These are phyloP conservation scores for Rhizopogon rudus DNA, from an alignment of 768 basidiomycete species.

Conservation along the genomic window DNA sequence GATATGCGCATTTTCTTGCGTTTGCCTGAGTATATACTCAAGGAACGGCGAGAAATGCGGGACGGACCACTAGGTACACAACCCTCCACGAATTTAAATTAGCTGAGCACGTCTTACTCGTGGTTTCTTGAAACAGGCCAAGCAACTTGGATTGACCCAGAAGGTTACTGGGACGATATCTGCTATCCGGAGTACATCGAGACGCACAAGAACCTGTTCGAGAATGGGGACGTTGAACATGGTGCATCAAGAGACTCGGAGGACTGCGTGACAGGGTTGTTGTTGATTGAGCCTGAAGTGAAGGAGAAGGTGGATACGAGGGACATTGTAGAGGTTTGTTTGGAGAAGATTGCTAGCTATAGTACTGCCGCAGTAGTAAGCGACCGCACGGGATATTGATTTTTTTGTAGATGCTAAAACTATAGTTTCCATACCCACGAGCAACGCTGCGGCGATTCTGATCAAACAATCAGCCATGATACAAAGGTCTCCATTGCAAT, in stretches of 20 bases:
- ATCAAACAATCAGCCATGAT: neutral
- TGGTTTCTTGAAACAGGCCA: constrained; percentile 60
- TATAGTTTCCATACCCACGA: neutral
- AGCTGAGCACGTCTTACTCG: constrained; percentile 9
- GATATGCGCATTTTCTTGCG: constrained; percentile 85
- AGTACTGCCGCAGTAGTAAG: neutral
- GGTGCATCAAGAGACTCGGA: constrained; percentile 40
- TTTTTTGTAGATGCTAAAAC: neutral
- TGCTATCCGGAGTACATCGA: constrained; percentile 91
- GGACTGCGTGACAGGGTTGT: constrained; percentile 44
- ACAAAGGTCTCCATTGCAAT: constrained; percentile 16
- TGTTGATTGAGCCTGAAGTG: constrained; percentile 51
- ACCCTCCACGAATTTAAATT: neutral
- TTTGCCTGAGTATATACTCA: constrained; percentile 71
- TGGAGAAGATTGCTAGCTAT: constrained; percentile 35
- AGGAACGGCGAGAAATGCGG: constrained; percentile 69
- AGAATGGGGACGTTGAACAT: constrained; percentile 66
- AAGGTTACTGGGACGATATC: constrained; percentile 85
- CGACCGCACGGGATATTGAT: neutral
- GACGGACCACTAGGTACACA: constrained; percentile 81
- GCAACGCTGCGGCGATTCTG: too few species aligned
- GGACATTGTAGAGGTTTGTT: constrained; percentile 54
- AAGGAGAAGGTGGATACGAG: constrained; percentile 53
- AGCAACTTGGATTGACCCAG: constrained; percentile 80
- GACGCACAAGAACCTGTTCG: constrained; percentile 72